Evolutionary conservation across 164 flowering plant genomes (phyloP).

Genomic region (Dillenia turbinata): DNA sequence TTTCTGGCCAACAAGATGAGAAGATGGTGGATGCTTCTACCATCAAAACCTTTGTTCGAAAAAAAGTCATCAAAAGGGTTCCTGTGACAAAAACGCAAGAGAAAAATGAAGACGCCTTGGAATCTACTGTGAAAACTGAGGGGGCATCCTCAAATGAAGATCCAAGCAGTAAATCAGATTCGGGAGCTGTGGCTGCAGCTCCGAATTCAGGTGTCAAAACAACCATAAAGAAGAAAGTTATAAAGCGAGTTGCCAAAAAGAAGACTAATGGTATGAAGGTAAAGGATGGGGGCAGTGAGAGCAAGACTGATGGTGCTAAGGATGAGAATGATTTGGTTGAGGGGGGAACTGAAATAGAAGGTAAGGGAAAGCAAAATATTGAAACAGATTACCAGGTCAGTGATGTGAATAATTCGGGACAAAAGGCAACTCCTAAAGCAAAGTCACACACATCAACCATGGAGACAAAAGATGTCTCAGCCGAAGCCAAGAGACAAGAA

Average conservation of each 20-base stretch:
- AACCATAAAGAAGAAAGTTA: slow-evolving; percentile 55
- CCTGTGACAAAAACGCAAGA: slow-evolving; percentile 17
- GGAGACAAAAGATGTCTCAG: slow-evolving; percentile 23
- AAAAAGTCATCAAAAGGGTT: slow-evolving; percentile 41
- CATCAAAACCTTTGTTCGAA: slow-evolving; percentile 21
- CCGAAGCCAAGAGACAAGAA: slow-evolving; percentile 19
- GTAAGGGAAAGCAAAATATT: slow-evolving; percentile 13
- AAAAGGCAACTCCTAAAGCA: slow-evolving; percentile 12
- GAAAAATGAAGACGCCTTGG: slow-evolving; percentile 8
- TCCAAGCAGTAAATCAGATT: slow-evolving; percentile 28
- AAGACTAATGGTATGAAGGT: slow-evolving; percentile 26
- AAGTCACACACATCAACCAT: slow-evolving; percentile 15
- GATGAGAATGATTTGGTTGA: slow-evolving; percentile 20
- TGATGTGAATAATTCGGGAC: slow-evolving; percentile 24
- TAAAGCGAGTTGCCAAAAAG: slow-evolving; percentile 53
- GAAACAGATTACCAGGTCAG: slow-evolving; percentile 16
- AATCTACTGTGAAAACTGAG: slow-evolving; percentile 28
- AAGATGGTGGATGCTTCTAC: slow-evolving; percentile 27
- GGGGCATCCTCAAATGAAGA: slow-evolving; percentile 25
- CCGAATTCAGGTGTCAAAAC: slow-evolving; percentile 33
- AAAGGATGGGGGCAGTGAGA: slow-evolving; percentile 19
- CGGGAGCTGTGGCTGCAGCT: slow-evolving; percentile 18
- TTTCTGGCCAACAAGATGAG: slow-evolving; percentile 22
- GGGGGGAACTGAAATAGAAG: slow-evolving; percentile 16
- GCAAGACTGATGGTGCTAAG: slow-evolving; percentile 19